A percentile compares a stretch with the other conserved stretches of the same genome.
Conservation (phyloP, 2,329 filamentous ascomycete species). For the Talaromyces rugulosus region DNA sequence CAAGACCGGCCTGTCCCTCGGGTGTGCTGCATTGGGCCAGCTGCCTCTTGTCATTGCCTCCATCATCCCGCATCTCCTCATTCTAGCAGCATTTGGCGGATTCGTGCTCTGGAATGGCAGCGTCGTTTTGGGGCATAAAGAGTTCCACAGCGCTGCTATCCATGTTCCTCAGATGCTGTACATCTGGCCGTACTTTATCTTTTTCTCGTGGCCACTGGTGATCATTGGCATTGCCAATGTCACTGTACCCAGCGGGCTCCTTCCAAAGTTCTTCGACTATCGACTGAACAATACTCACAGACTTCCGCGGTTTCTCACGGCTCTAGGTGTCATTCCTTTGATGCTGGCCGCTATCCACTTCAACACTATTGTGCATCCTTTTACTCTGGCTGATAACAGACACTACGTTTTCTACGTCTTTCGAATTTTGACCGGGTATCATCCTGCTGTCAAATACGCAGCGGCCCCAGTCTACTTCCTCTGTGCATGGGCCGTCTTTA, state of each 20-base stretch:
- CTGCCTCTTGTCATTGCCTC: conserved; percentile 36
- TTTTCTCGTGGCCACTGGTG: conserved; percentile 82
- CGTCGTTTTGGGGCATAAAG: conserved; percentile 91
- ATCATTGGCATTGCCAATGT: conserved; percentile 50
- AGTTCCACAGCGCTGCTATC: conserved; percentile 84
- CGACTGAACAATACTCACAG: conserved; percentile 28
- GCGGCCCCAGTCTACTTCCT: conserved; percentile 67
- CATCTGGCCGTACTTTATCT: conserved; percentile 82
- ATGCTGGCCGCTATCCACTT: conserved; percentile 58
- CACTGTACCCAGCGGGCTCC: conserved; percentile 27
- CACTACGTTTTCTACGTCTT: conserved; percentile 99
- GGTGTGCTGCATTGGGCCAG: conserved; percentile 50
- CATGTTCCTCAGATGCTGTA: conserved; percentile 93
- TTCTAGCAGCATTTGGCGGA: conserved; percentile 63
- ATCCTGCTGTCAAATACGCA: conserved; percentile 60
- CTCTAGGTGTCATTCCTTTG: conserved; percentile 32
- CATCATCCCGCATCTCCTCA: conserved; percentile 51
- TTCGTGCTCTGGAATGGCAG: conserved; percentile 87
- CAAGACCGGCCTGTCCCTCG: conserved; percentile 59
- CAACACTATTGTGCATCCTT: conserved; percentile 94
- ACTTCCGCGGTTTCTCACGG: conserved; percentile 37
- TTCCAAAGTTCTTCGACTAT: conserved; percentile 32
- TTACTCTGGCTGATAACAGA: conserved; percentile 91
- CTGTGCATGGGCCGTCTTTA: conserved; percentile 65
- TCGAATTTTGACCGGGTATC: conserved; percentile 69